Conservation (phyloP, 129 eudicot species). For the Ambrosia trifida region DNA sequence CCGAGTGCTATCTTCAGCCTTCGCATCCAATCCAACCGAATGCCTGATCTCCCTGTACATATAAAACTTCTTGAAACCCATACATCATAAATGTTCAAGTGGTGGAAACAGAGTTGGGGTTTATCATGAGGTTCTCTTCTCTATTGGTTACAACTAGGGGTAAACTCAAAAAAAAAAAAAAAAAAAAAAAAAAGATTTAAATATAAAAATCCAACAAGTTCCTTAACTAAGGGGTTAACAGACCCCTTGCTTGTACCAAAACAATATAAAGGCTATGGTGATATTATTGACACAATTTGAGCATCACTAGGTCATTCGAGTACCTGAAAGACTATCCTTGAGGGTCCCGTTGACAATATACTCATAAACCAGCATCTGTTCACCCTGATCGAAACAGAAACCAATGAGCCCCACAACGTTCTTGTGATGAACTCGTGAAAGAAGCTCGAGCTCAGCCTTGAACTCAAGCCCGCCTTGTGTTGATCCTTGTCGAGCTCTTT, state of each 20-base stretch:
- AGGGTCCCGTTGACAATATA: constrained; percentile 6
- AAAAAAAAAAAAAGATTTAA: too few species aligned
- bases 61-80: constrained; percentile 7
- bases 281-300: neutral
- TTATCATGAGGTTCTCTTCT: too few species aligned
- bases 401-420: constrained; percentile 49
- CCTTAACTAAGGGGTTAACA: too few species aligned
- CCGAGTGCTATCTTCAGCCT: constrained; percentile 21
- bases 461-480: constrained; percentile 46
- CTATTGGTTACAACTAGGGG: too few species aligned
- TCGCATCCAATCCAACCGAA: constrained; percentile 47
- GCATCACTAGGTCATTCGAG: neutral
- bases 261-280: neutral
- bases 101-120: too few species aligned
- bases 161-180: too few species aligned
- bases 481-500: constrained; percentile 45
- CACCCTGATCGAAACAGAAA: constrained; percentile 43
- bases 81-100: neutral
- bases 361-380: constrained; percentile 15
- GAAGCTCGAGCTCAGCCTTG: constrained; percentile 55
- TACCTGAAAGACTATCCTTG: constrained; percentile 14
- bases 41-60: constrained; percentile 44
- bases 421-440: constrained; percentile 53
- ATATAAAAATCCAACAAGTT: too few species aligned
- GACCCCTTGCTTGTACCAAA: neutral